Evolutionary conservation across 495 filamentous ascomycete species (phyloP).

Genomic region (Penicillium canariense): DNA sequence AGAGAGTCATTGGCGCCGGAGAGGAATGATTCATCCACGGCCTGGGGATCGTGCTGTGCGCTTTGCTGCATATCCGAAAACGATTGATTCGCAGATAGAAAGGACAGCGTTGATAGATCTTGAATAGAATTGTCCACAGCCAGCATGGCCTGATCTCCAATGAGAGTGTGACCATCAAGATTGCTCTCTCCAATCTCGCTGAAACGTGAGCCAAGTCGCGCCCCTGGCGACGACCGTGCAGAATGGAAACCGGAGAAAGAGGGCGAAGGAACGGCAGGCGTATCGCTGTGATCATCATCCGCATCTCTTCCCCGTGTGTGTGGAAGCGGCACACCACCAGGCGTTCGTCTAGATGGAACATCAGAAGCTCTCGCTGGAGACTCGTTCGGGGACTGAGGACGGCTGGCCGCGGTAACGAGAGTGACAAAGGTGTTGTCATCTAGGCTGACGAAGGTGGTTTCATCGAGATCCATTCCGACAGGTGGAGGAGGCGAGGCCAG

Average conservation of each 20-base stretch:
- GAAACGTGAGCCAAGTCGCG: conserved; percentile 6
- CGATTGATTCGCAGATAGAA: conserved; percentile 23
- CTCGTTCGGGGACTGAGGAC: conserved; percentile 6
- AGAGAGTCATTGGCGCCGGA: conserved; percentile 16
- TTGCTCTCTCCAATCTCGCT: conserved; percentile 10
- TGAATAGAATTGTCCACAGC: conserved; percentile 14
- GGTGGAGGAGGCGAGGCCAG: not conserved
- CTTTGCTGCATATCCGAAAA: conserved; percentile 3
- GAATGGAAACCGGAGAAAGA: conserved; percentile 28
- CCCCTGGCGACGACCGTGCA: conserved; percentile 22
- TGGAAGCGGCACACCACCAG: not conserved
- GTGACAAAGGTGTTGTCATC: conserved; percentile 27
- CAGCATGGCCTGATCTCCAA: conserved; percentile 20
- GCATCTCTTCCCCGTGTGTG: conserved; percentile 9
- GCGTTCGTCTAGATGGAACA: conserved; percentile 11
- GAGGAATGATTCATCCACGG: conserved; percentile 16
- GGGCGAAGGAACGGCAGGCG: conserved; percentile 22
- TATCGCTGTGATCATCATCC: conserved; percentile 15
- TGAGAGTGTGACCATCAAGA: conserved; percentile 26
- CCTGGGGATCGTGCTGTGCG: conserved; percentile 19
- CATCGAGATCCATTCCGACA: conserved; percentile 26
- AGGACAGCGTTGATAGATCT: conserved; percentile 19
- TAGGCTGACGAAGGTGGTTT: conserved; percentile 23
- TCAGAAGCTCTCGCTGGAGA: conserved; percentile 14
- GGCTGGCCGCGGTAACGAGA: conserved; percentile 15